Percentiles rank a stretch among this genome's conserved stretches.
These are phyloP conservation scores for Fomes fomentarius DNA, from an alignment of 1,284 basidiomycete genomes.

Conservation along the genomic window DNA sequence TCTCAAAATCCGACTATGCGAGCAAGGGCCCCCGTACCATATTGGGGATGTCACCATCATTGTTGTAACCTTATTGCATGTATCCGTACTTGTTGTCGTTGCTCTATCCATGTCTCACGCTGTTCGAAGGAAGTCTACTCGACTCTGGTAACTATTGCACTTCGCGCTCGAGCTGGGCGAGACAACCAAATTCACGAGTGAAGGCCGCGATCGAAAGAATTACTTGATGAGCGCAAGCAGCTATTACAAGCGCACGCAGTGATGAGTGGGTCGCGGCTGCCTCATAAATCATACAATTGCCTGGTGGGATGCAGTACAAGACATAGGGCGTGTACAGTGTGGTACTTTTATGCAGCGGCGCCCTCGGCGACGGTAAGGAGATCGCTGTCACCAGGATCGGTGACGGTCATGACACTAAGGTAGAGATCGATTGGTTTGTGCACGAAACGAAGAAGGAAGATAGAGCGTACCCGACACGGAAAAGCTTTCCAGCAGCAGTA, in stretches of 20 bases:
- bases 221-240: too few relatives aligned
- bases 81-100: constrained; percentile 11
- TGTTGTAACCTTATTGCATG: constrained; percentile 49
- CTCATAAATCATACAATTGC: constrained; percentile 30
- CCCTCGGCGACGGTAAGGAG: constrained; percentile 80
- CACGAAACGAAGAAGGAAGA: background rate
- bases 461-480: constrained; percentile 93
- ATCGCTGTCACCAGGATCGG: constrained; percentile 97
- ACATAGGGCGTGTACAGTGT: constrained; percentile 14
- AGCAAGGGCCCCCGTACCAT: constrained; percentile 70
- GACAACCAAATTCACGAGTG: too few relatives aligned
- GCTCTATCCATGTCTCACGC: background rate
- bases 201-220: too few relatives aligned
- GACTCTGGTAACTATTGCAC: too few relatives aligned
- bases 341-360: constrained; percentile 47
- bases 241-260: too few relatives aligned
- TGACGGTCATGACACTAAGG: constrained; percentile 91
- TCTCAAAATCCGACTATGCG: constrained; percentile 79
- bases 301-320: constrained; percentile 19
- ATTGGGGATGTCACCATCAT: constrained; percentile 72
- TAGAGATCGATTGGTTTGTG: background rate
- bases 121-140: too few relatives aligned
- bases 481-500: constrained; percentile 98
- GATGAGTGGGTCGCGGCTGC: constrained; percentile 13
- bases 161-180: too few relatives aligned